Conservation (phyloP, 139 green algal genomes). For the Chlorella vulgaris region DNA sequence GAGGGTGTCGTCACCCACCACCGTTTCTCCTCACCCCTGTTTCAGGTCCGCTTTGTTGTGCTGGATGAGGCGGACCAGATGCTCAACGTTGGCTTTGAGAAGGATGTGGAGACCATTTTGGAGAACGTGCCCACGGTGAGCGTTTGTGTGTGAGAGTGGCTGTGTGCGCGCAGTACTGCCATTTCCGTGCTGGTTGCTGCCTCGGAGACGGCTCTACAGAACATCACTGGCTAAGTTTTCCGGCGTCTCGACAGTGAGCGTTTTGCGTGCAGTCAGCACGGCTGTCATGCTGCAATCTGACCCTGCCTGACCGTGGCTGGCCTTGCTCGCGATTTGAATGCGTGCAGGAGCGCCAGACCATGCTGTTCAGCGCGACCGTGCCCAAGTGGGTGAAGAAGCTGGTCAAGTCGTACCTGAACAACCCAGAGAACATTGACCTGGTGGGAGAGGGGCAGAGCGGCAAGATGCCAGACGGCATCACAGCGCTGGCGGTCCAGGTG, state of each 20-base stretch:
- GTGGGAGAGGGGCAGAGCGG: conserved; percentile 86
- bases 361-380: conserved; percentile 98
- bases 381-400: conserved; percentile 95
- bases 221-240: too few species aligned
- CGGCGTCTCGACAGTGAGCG: too few species aligned
- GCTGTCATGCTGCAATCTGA: too few species aligned
- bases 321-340: too few species aligned
- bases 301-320: too few species aligned
- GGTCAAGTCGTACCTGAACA: conserved; percentile 67
- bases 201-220: too few species aligned
- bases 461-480: conserved; percentile 79
- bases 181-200: too few species aligned
- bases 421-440: conserved; percentile 90
- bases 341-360: conserved; percentile 85
- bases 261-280: too few species aligned
- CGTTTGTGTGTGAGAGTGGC: neutral
- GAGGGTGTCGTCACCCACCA: too few species aligned
- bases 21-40: neutral
- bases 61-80: conserved; percentile 99
- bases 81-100: conserved; percentile 96
- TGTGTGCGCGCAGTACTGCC: too few species aligned
- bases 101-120: conserved; percentile 98
- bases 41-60: conserved; percentile 84
- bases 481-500: conserved; percentile 56
- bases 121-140: conserved; percentile 56